phyloP scores from a whole-genome alignment of 805 yeast species.

The Saccharomycopsis sp. region DNA sequence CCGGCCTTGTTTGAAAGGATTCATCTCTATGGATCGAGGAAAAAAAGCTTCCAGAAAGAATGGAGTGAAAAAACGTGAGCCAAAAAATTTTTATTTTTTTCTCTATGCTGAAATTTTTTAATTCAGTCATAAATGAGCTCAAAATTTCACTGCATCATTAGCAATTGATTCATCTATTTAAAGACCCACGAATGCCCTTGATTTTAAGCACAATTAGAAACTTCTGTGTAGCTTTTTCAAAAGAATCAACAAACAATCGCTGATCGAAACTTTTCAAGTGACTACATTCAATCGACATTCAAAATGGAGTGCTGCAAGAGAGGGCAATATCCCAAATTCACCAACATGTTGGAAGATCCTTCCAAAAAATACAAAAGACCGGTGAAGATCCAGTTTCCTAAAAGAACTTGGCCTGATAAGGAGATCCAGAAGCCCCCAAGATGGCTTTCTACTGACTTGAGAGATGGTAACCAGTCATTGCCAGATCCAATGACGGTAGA shows the following conservation, averaged over 20 bases:
- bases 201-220: neutral
- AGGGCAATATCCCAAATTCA: slow-evolving; percentile 19
- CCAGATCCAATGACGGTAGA: slow-evolving; percentile 79
- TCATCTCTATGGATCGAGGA: neutral
- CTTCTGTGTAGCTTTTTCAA: too few relatives aligned
- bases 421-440: slow-evolving; percentile 65
- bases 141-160: neutral
- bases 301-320: slow-evolving; percentile 20
- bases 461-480: slow-evolving; percentile 77
- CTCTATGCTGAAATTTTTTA: neutral
- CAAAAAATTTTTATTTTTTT: neutral
- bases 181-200: neutral
- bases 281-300: too few relatives aligned
- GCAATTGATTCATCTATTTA: neutral
- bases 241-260: too few relatives aligned
- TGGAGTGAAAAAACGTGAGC: neutral
- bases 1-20: neutral
- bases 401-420: slow-evolving; percentile 68
- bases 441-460: slow-evolving; percentile 72
- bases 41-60: neutral
- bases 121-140: neutral
- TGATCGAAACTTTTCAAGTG: too few relatives aligned
- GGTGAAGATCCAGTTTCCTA: slow-evolving; percentile 46
- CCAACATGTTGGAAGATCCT: slow-evolving; percentile 61
- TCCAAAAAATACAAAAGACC: slow-evolving; percentile 54